Evolutionary conservation across 768 basidiomycete genomes (phyloP).

Genomic region (Calocybe gangraenosa): DNA sequence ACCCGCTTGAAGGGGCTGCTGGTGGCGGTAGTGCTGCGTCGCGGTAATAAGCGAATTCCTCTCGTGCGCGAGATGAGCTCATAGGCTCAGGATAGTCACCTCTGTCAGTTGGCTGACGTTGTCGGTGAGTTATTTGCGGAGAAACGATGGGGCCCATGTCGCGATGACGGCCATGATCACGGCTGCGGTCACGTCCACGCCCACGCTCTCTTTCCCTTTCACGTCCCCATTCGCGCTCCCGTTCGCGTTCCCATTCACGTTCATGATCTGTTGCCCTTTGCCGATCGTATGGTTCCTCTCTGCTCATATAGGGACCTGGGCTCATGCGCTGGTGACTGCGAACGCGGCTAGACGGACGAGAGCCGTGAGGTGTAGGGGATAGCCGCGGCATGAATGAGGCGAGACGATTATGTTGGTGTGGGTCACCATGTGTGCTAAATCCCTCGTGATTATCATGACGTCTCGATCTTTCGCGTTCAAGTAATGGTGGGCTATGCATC

Average conservation of each 20-base stretch:
- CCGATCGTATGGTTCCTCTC: conserved; percentile 49
- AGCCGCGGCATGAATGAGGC: conserved; percentile 27
- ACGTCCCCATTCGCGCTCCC: conserved; percentile 26
- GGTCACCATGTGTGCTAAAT: conserved; percentile 26
- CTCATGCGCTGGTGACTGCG: conserved; percentile 70
- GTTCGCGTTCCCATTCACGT: conserved; percentile 42
- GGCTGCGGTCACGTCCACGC: conserved; percentile 26
- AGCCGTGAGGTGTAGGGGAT: conserved; percentile 32
- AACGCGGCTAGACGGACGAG: conserved; percentile 36
- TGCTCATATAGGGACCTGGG: conserved; percentile 53
- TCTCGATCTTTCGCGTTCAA: conserved; percentile 42
- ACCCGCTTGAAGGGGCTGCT: conserved; percentile 22
- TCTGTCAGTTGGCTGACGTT: conserved; percentile 26
- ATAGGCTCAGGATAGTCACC: conserved; percentile 29
- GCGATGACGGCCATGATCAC: conserved; percentile 24
- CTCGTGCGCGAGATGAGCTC: conserved; percentile 28
- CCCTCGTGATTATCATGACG: conserved; percentile 46
- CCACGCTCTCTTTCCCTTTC: conserved; percentile 31
- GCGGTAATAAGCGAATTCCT: conserved; percentile 34
- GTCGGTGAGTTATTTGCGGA: conserved; percentile 36
- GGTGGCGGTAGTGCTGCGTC: conserved; percentile 21
- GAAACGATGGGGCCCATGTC: conserved; percentile 31
- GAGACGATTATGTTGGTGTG: conserved; percentile 26
- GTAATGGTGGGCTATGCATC: conserved; percentile 46
- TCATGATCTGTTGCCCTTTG: conserved; percentile 34